Evolutionary conservation across 2,329 filamentous ascomycete species (phyloP).

Genomic region (Calonectria pteridis): DNA sequence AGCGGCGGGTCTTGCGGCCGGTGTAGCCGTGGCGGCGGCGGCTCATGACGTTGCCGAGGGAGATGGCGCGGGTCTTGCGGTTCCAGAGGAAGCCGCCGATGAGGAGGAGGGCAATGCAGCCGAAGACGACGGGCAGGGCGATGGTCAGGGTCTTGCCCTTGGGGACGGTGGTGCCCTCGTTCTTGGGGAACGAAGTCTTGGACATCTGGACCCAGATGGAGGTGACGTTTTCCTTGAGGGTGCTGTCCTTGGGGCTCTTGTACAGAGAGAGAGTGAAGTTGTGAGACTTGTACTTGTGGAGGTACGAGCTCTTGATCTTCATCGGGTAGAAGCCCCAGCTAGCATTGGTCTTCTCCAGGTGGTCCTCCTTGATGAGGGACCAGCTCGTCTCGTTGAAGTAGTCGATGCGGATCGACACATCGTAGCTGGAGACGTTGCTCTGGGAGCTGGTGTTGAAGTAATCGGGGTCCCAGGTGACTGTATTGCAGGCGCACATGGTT

Average conservation of each 20-base stretch:
- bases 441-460: constrained; percentile 56
- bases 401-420: constrained; percentile 55
- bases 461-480: constrained; percentile 69
- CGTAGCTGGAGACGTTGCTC: constrained; percentile 50
- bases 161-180: constrained; percentile 48
- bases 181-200: constrained; percentile 52
- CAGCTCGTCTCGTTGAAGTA: constrained; percentile 53
- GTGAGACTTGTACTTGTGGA: constrained; percentile 52
- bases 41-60: constrained; percentile 65
- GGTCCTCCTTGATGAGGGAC: constrained; percentile 48
- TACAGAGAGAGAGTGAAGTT: constrained; percentile 64
- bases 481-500: constrained; percentile 15
- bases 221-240: constrained; percentile 55
- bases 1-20: constrained; percentile 53
- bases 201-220: constrained; percentile 55
- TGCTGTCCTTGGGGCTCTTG: constrained; percentile 50
- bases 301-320: constrained; percentile 52
- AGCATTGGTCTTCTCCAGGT: constrained; percentile 51
- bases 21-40: constrained; percentile 59
- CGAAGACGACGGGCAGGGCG: constrained; percentile 64
- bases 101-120: constrained; percentile 60
- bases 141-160: constrained; percentile 61
- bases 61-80: constrained; percentile 62
- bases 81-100: constrained; percentile 70
- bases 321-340: constrained; percentile 63